phyloP scores from a whole-genome alignment of 2,329 filamentous ascomycete species.

The Incumbomyces delicatus region DNA sequence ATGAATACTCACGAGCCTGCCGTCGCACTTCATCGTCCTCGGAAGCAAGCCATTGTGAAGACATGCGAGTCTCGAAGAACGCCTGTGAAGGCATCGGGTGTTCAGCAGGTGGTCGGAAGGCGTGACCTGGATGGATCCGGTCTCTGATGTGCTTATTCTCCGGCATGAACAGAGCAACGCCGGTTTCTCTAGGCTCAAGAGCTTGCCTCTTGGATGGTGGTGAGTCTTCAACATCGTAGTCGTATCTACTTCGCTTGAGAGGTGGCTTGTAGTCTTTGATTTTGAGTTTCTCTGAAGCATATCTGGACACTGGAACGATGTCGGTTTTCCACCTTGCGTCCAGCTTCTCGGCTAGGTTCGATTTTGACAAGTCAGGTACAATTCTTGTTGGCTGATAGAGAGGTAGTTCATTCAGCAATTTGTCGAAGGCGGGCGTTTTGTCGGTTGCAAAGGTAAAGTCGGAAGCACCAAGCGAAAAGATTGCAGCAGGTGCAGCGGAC shows the following conservation, averaged over 20 bases:
- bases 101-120: constrained; percentile 87
- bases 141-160: constrained; percentile 86
- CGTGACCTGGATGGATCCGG: constrained; percentile 78
- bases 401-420: constrained; percentile 69
- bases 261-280: constrained; percentile 57
- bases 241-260: constrained; percentile 70
- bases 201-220: constrained; percentile 43
- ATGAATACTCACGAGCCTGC: constrained; percentile 83
- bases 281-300: constrained; percentile 68
- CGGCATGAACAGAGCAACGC: constrained; percentile 79
- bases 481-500: constrained; percentile 56
- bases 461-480: constrained; percentile 73
- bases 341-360: constrained; percentile 37
- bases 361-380: constrained; percentile 36
- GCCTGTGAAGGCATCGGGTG: constrained; percentile 78
- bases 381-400: constrained; percentile 57
- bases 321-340: constrained; percentile 65
- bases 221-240: constrained; percentile 66
- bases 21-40: constrained; percentile 85
- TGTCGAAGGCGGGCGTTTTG: constrained; percentile 63
- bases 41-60: constrained; percentile 81
- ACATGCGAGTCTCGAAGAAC: constrained; percentile 78
- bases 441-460: constrained; percentile 72
- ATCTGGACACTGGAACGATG: constrained; percentile 79
- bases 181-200: constrained; percentile 58